Evolutionary conservation across 192 early-diverging fungal genomes (phyloP), one percentile per base, ranked within the genome.

Genomic region (Oehlia diaphana): DNA sequence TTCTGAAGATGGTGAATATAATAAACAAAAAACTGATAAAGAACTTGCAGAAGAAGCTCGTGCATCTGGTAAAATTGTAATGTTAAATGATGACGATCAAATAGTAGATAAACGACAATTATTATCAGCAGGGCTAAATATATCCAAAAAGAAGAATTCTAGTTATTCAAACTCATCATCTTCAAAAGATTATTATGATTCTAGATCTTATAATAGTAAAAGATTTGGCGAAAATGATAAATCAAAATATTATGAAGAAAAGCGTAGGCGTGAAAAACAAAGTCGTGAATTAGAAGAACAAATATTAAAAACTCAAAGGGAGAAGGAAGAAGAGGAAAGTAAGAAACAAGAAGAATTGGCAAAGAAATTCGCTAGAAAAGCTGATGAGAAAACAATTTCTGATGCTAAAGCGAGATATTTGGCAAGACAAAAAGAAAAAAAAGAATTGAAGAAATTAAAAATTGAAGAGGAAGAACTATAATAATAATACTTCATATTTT

Each of bases 81-180:
- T 78, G 4, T 49, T 92, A 58, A 94, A 94, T 81, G 93, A 93
- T 76, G 88, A 88, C n/a, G 85, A 91, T 13, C 88, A 93, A 63
- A 83, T 94, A n/a, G 89, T 94, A 23, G 93, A 94, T 82, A 94
- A 94, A 73, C 84, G 93, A 13, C 86, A 91, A 62, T 84, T 94
- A 9, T 82, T 94, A 35, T 77, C 81, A 13, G 90, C 90, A 70
- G 93, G 93, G 2, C 84, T 94, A 42, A 94, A 94, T 74, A 74
- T 94, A 12, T 78, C 82, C 16, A 81, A 82, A 37, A 83, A 83
- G 31, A 70, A 83, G 50, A 63, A 66, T 61, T 14, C 58, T 65
- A 79, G 78, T 82, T 64, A 81, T 64, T 69, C 67, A 8, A 69
- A 23, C 2, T 69, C 8, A 28, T 69, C 67, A 21, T 58, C 39